Conservation (phyloP, 305 asterid species). For the Fraxinus paxiana region DNA sequence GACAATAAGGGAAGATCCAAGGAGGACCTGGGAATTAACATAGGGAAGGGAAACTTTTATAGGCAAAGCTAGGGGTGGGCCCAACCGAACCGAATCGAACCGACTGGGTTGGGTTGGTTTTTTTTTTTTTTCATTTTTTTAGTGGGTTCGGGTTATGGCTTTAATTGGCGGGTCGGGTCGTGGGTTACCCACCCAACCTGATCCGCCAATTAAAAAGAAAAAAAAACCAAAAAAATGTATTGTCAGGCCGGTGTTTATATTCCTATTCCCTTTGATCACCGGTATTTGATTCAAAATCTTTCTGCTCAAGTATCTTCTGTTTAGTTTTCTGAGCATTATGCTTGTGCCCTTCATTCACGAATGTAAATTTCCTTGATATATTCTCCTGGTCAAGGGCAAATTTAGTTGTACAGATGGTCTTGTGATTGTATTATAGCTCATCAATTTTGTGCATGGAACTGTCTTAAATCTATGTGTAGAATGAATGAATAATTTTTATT, state of each 20-base stretch:
- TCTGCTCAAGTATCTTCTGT: conserved; percentile 59
- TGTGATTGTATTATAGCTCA: neutral
- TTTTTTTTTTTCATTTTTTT: too few species aligned
- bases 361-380: neutral
- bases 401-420: conserved; percentile 3
- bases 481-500: neutral
- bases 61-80: conserved; percentile 7
- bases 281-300: conserved; percentile 76
- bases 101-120: too few species aligned
- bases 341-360: neutral
- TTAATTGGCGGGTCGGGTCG: too few species aligned
- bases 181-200: too few species aligned
- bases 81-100: too few species aligned
- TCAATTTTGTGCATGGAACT: conserved; percentile 2
- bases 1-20: neutral
- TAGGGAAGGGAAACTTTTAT: conserved; percentile 23
- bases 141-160: too few species aligned
- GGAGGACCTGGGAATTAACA: neutral
- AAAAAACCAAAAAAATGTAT: too few species aligned
- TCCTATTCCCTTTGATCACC: conserved; percentile 78
- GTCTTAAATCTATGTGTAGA: neutral
- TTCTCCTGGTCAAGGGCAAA: neutral
- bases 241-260: conserved; percentile 74
- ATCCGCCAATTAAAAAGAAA: too few species aligned
- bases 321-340: conserved; percentile 10